Evolutionary conservation across 768 basidiomycete genomes (phyloP), one percentile per base, ranked within the genome.

Genomic region (Leccinum truebloodii): DNA sequence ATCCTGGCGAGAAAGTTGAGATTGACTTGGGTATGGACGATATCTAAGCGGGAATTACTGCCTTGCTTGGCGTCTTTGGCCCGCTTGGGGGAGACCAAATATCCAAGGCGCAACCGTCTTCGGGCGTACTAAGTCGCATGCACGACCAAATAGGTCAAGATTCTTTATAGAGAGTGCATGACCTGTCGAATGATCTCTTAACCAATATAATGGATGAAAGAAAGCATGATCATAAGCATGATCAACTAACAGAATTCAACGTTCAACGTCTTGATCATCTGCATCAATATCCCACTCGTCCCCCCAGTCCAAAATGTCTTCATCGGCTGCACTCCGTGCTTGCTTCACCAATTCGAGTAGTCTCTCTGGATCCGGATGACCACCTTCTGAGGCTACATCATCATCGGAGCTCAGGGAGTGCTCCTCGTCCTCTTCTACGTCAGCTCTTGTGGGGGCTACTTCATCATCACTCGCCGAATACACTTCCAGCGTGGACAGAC

Each of bases 1-100:
- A 96, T 75, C 96, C 97, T 2, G 97, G 97, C 58, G 94, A 98
- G 79, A 96, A 98, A 79, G 94, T 99, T 28, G 89, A 94, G 80
- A 92, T 95, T 61, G 85, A 90, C 70, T 82, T 95, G 62, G 85
- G 83, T 54, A 92, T 91, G 87, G 94, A 95, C 73, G 94, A 97
- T 74, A 84, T 95, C 62, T 96, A 76, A 78, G 54, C 57, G 28
- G 44, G 30, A 51, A 30, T 32, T 20, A 14, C 13, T 54, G 39
- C 20, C n/a, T 53, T 39, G 26, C 34, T 32, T 58, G 37, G 12
- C 32, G 24, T 35, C 20, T 52, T 14, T 55, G 34, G 22, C 32
- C 26, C 35, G 48, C n/a, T 20, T 37, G 41, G 39, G 6, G 10
- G 16, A 20, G 53, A 57, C 44, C 10, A 34, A 44, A 58, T 30